phyloP scores from a whole-genome alignment of 495 filamentous ascomycete species.

The Monascus purpureus region DNA sequence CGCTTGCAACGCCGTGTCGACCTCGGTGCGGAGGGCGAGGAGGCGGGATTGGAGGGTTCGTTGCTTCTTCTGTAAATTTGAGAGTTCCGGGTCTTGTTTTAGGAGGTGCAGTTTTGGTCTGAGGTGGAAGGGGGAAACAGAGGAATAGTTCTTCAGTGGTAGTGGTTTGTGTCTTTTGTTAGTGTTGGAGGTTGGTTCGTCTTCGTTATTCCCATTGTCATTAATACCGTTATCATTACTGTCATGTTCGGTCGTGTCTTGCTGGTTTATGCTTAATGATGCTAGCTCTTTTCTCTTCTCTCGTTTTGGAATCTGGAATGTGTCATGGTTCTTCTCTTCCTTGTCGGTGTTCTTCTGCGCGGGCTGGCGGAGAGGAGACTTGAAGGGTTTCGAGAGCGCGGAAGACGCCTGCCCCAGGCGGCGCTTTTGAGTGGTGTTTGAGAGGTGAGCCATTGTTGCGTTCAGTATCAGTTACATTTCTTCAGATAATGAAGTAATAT shows the following conservation, averaged over 20 bases:
- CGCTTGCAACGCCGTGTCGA: conserved; percentile 38
- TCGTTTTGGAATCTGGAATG: conserved; percentile 1
- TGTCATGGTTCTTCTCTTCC: conserved; percentile 3
- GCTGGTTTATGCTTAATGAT: no score
- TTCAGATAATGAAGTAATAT: neutral
- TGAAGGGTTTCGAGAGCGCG: conserved; percentile 51
- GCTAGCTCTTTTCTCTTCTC: neutral
- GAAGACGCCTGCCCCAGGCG: conserved; percentile 35
- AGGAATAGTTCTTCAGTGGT: neutral
- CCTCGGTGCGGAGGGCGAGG: conserved; percentile 17
- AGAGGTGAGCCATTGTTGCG: conserved; percentile 10
- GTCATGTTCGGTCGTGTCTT: neutral
- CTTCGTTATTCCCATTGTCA: neutral
- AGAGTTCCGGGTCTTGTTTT: conserved; percentile 4
- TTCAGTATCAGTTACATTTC: neutral
- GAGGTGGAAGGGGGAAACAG: neutral
- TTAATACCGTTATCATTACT: neutral
- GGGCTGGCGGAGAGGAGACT: conserved; percentile 43
- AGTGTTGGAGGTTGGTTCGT: neutral
- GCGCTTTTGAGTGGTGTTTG: conserved; percentile 35
- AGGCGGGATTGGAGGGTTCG: conserved; percentile 20
- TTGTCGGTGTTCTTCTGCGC: conserved; percentile 4
- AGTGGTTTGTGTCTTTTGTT: neutral
- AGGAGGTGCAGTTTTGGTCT: neutral
- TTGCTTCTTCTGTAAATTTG: conserved; percentile 20